Base-by-base conservation (phyloP, 192 early-diverging fungal species). In the Mortierella claussenii region DNA sequence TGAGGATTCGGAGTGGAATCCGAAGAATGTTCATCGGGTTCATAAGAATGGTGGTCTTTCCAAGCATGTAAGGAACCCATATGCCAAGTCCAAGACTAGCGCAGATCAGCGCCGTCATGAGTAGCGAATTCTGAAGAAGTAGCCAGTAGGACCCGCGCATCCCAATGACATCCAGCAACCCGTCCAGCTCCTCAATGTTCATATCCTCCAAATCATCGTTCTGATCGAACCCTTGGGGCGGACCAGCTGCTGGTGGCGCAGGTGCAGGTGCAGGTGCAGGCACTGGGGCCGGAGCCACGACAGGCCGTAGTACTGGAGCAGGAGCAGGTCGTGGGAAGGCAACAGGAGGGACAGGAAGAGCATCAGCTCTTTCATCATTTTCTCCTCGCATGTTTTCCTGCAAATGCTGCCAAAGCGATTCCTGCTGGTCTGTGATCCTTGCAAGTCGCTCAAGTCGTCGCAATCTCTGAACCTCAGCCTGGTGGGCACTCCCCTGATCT, bases 131-230 rank as follows among this genome's bases (percentile, higher is more conserved):
- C 66, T 96, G 93, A 11, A 91, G 45, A 0, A 97, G 68, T 55
- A 91, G 84, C 69, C 88, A 83, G n/a, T 91, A 60, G 15, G 95
- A 92, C 0, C 97, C 97, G 8, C 91, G 85, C 70, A 99, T 87
- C 10, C 97, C 97, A 51, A 98, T 84, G n/a, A 94, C 89, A 50
- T 97, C 96, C 32, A 97, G 65, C n/a, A 93, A 79, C 5, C 89
- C 91, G 43, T 93, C 91, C 9, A 89, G 79, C 21, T 86, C 91
- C 31, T 91, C 91, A 54, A 83, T 89, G 20, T 81, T 81, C 52
- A 81, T 60, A 59, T 89, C 85, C 3, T 42, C 55, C 6, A 44
- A 27, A 9, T 63, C 55, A 15, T 65, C 61, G 18, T 83, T 83
- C n/a, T 75, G 80, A 7, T 73, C 82, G 15, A 80, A 78, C 2